Percentiles rank a stretch among this genome's conserved stretches.
Evolutionary conservation across 305 asterid species (phyloP).

Genomic region (Plantago rigida): DNA sequence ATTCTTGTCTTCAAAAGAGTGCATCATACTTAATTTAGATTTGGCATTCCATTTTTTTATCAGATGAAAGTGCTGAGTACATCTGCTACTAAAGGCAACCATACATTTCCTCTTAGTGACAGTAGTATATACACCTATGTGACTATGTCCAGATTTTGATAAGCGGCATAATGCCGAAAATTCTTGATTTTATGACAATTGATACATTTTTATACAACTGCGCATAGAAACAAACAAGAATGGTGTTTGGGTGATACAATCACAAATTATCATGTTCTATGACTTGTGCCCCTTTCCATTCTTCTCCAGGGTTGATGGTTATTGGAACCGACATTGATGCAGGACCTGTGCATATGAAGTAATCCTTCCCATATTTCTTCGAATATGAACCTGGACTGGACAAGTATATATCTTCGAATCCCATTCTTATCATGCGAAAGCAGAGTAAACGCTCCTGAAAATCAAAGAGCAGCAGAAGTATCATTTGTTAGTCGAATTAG

Average conservation of each 20-base stretch:
- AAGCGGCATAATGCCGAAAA: not conserved
- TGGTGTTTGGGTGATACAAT: constrained; percentile 7
- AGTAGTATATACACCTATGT: not conserved
- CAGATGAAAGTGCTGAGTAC: not conserved
- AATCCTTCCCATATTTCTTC: constrained; percentile 45
- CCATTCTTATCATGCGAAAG: constrained; percentile 67
- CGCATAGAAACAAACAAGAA: not conserved
- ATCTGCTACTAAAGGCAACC: not conserved
- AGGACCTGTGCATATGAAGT: constrained; percentile 72
- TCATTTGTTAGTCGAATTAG: not conserved
- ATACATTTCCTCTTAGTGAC: not conserved
- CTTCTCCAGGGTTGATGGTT: constrained; percentile 64
- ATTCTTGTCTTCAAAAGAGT: not conserved
- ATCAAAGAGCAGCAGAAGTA: not conserved
- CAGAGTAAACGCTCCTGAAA: constrained; percentile 67
- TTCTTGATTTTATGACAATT: constrained; percentile 6
- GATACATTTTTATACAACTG: constrained; percentile 8
- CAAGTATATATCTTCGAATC: constrained; percentile 61
- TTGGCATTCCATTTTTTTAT: not conserved
- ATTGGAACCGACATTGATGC: constrained; percentile 62
- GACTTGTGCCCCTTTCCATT: constrained; percentile 86
- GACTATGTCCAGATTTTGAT: not conserved
- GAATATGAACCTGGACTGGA: constrained; percentile 65
- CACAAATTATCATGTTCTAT: constrained; percentile 75
- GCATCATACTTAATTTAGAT: not conserved